A percentile compares a stretch with the other conserved stretches of the same genome.
Conservation (phyloP, 2,329 filamentous ascomycete genomes). For the Ophiobolus disseminans region DNA sequence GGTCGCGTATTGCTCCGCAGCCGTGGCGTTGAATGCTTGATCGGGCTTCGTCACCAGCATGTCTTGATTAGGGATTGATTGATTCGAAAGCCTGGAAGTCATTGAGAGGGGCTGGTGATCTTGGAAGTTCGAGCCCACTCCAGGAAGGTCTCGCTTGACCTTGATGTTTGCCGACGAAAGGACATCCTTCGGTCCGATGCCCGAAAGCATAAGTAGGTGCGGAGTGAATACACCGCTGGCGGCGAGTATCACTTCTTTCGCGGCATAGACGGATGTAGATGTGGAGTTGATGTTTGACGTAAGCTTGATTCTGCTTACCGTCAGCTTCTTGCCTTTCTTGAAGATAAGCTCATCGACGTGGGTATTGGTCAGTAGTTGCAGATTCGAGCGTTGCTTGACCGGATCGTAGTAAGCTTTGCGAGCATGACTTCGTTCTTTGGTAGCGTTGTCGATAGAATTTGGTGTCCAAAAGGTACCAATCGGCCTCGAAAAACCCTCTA, state of each 20-base stretch:
- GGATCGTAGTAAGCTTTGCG: conserved; percentile 22
- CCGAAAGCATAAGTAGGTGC: conserved; percentile 67
- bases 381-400: conserved; percentile 4
- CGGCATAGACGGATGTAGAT: conserved; percentile 9
- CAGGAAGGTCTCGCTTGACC: conserved; percentile 17
- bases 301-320: conserved; percentile 17
- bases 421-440: conserved; percentile 11
- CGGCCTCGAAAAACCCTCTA: conserved; percentile 10
- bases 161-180: conserved; percentile 12
- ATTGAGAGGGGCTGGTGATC: conserved; percentile 21
- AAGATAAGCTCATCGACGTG: conserved; percentile 18
- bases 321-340: conserved; percentile 1
- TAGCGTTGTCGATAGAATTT: conserved; percentile 16
- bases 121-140: conserved; percentile 30
- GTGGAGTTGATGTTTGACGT: conserved; percentile 3
- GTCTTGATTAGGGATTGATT: conserved; percentile 9
- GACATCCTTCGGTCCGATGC: conserved; percentile 55
- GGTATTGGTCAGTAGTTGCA: conserved; percentile 15
- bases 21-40: conserved; percentile 29
- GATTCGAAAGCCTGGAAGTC: conserved; percentile 5
- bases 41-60: conserved; percentile 20
- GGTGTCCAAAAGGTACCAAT: conserved; percentile 36
- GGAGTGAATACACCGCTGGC: conserved; percentile 65
- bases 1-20: conserved; percentile 25
- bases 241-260: conserved; percentile 63